Percentiles rank a stretch among this genome's conserved stretches.
phyloP scores from a whole-genome alignment of 495 filamentous ascomycete genomes.

The Penicillium fimorum region DNA sequence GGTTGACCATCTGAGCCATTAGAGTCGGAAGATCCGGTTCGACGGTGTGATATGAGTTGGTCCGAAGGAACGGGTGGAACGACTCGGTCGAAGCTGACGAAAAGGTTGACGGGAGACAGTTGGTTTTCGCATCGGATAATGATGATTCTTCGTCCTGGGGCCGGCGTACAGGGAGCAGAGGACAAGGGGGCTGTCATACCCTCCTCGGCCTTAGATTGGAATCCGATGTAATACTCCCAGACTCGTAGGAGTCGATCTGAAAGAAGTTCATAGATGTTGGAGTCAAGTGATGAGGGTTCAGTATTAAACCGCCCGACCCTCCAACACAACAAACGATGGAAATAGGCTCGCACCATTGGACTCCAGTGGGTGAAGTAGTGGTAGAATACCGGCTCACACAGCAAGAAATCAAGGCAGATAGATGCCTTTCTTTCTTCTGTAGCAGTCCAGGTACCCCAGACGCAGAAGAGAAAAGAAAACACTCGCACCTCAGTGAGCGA shows the following conservation, averaged over 20 bases:
- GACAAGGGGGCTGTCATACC: slow-evolving; percentile 55
- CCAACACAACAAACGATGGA: slow-evolving; percentile 92
- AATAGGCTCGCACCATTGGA: slow-evolving; percentile 96
- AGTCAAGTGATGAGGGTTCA: slow-evolving; percentile 62
- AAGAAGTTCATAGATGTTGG: slow-evolving; percentile 69
- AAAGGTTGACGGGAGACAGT: slow-evolving; percentile 54
- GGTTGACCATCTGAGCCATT: slow-evolving; percentile 26
- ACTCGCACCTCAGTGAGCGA: slow-evolving; percentile 91
- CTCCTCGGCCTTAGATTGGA: slow-evolving; percentile 64
- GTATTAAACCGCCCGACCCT: slow-evolving; percentile 78
- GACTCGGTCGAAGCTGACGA: slow-evolving; percentile 65
- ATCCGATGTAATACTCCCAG: slow-evolving; percentile 75
- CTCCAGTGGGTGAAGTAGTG: slow-evolving; percentile 96
- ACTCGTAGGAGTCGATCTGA: slow-evolving; percentile 66
- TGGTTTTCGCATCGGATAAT: slow-evolving; percentile 86
- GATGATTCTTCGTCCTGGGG: slow-evolving; percentile 84
- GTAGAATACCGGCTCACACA: slow-evolving; percentile 76
- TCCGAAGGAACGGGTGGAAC: slow-evolving; percentile 43
- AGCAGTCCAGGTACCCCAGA: slow-evolving; percentile 72
- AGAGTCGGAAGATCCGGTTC: slow-evolving; percentile 37
- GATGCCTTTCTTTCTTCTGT: slow-evolving; percentile 67
- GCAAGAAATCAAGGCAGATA: slow-evolving; percentile 75
- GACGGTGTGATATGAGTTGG: slow-evolving; percentile 38
- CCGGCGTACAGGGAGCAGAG: slow-evolving; percentile 80
- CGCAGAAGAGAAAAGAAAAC: slow-evolving; percentile 77